Evolutionary conservation across 1,284 basidiomycete species (phyloP), one percentile per base, ranked within the genome.

Genomic region (Sphaerobolus stellatus): DNA sequence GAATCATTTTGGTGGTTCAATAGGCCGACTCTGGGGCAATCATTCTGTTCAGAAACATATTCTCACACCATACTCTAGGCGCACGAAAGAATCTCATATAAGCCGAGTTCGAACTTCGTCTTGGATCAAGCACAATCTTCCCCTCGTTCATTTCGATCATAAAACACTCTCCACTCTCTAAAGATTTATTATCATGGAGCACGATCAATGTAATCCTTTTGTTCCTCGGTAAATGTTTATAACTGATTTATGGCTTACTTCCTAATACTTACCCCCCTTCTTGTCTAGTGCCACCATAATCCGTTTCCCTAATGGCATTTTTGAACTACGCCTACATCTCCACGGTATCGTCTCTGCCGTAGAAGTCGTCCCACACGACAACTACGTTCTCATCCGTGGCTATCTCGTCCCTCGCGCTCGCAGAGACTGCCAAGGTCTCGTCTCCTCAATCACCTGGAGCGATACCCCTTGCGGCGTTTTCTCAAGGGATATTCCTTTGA

Each of bases 291-390:
- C 52, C 31, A 25, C 52, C 18, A 24, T 54, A 18, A 29, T 54
- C 9, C 28, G 46, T 16, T 54, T 18, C 52, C 45, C 52, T n/a
- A 54, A 54, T 29, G 30, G 45, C 30, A 41, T 27, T 24, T 54
- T 54, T 22, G 52, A 54, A 43, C 20, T 36, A 28, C 52, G 46
- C 13, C 33, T 54, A 16, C 52, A 54, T 29, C 44, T 54, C 25
- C 52, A 40, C n/a, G 52, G 52, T 20, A 20, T 47, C 25, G 43
- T 36, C 18, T 34, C 52, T 18, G 18, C 33, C 22, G 33, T 54
- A 9, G 30, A 48, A 18, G 18, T 54, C 2, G 46, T 48, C 22
- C 44, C 44, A 27, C 46, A 48, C 2, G 52, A 54, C 7, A 54
- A 47, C 34, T 54, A 48, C 25, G 25, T 54, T 36, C 45, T 54